phyloP scores from a whole-genome alignment of 2,329 filamentous ascomycete species.

The Pseudocercospora crystallina region DNA sequence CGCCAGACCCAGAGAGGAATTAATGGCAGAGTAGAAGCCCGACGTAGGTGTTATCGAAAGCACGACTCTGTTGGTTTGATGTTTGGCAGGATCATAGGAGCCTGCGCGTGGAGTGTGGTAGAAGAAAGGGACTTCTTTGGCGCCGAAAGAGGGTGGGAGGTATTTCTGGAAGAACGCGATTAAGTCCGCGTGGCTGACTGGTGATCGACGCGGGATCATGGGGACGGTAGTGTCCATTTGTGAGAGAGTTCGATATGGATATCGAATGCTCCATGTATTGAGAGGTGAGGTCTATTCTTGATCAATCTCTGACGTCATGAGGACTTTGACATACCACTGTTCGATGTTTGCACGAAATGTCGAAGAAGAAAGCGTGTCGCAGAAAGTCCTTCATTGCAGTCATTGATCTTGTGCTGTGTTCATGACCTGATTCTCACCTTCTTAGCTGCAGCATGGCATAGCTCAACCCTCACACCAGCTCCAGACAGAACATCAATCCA shows the following conservation, averaged over 20 bases:
- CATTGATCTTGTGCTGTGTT: too few relatives aligned
- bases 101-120: slow-evolving; percentile 10
- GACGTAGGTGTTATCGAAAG: slow-evolving; percentile 14
- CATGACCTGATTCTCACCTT: slow-evolving; percentile 43
- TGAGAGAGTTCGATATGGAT: too few relatives aligned
- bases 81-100: slow-evolving; percentile 7
- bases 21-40: slow-evolving; percentile 11
- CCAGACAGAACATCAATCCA: slow-evolving; percentile 94
- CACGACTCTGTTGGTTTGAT: slow-evolving; percentile 3
- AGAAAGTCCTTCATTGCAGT: too few relatives aligned
- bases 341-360: too few relatives aligned
- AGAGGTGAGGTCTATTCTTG: too few relatives aligned
- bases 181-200: slow-evolving; percentile 3
- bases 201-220: too few relatives aligned
- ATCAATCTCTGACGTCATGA: too few relatives aligned
- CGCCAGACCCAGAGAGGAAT: not conserved
- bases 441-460: slow-evolving; percentile 66
- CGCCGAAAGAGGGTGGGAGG: slow-evolving; percentile 4
- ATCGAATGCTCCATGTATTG: too few relatives aligned
- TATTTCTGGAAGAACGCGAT: slow-evolving; percentile 7
- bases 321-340: too few relatives aligned
- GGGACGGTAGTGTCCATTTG: too few relatives aligned
- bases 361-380: too few relatives aligned
- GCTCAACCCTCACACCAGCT: slow-evolving; percentile 80
- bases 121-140: slow-evolving; percentile 10